Evolutionary conservation across 2,329 filamentous ascomycete genomes (phyloP).

Genomic region (Hypoxylon sp.): DNA sequence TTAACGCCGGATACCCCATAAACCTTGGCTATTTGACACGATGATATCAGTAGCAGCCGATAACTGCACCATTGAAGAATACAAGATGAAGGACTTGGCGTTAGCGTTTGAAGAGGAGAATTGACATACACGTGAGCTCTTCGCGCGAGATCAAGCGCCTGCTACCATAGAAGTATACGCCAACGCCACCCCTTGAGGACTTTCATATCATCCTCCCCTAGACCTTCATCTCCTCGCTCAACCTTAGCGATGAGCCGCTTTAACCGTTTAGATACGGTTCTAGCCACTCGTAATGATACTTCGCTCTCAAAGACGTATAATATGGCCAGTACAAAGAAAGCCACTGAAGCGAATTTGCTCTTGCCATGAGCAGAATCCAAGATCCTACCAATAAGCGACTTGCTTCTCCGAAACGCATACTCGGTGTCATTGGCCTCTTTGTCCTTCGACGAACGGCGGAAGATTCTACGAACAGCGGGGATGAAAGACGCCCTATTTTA

Average conservation of each 20-base stretch:
- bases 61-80: background rate
- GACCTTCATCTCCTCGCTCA: constrained; percentile 62
- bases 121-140: background rate
- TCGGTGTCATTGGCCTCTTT: constrained; percentile 68
- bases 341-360: constrained; percentile 64
- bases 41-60: background rate
- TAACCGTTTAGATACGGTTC: constrained; percentile 66
- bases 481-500: constrained; percentile 64
- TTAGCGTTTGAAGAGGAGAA: background rate
- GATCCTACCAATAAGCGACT: constrained; percentile 66
- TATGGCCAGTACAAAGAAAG: constrained; percentile 70
- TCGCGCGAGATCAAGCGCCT: background rate
- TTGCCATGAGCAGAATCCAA: constrained; percentile 61
- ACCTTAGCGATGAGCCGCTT: constrained; percentile 64
- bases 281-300: constrained; percentile 68
- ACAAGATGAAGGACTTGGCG: background rate
- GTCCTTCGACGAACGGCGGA: constrained; percentile 61
- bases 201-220: constrained; percentile 66
- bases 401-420: constrained; percentile 69
- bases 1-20: background rate
- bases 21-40: background rate
- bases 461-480: constrained; percentile 67
- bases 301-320: constrained; percentile 73
- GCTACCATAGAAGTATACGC: constrained; percentile 66
- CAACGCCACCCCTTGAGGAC: constrained; percentile 70